Conservation (phyloP, 352 stramenopile species). For the Globisporangium megalacanthum region DNA sequence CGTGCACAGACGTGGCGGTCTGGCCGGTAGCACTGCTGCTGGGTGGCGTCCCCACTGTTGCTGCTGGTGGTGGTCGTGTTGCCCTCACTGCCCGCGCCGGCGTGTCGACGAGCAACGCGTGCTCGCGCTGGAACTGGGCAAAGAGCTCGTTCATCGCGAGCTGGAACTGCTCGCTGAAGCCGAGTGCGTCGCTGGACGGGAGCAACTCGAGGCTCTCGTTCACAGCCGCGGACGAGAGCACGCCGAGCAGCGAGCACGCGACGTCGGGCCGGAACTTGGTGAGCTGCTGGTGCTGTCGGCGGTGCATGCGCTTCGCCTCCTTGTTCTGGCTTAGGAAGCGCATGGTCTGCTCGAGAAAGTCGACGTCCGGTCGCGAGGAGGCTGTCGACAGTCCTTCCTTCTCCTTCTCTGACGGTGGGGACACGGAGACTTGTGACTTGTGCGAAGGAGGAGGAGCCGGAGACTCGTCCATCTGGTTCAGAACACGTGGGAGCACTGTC, state of each 20-base stretch:
- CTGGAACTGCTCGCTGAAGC: slow-evolving; percentile 58
- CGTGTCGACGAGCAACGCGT: slow-evolving; percentile 29
- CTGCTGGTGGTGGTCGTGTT: neutral
- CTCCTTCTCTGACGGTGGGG: no score
- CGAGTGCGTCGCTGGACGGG: slow-evolving; percentile 45
- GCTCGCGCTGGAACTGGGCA: slow-evolving; percentile 68
- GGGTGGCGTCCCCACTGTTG: neutral
- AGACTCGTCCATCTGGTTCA: slow-evolving; percentile 27
- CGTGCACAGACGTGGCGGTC: slow-evolving; percentile 15
- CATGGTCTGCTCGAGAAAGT: slow-evolving; percentile 47
- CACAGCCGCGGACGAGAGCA: slow-evolving; percentile 53
- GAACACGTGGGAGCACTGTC: slow-evolving; percentile 55
- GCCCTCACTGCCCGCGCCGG: neutral
- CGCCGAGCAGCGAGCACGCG: slow-evolving; percentile 64
- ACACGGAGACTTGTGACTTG: no score
- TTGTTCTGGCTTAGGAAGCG: slow-evolving; percentile 78
- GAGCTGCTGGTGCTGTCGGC: slow-evolving; percentile 61
- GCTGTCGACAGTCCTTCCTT: neutral
- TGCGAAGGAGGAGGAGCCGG: no score
- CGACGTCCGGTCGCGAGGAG: slow-evolving; percentile 14
- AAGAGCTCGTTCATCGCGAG: slow-evolving; percentile 59
- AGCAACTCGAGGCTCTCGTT: slow-evolving; percentile 78
- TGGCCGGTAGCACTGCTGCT: neutral
- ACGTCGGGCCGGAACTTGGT: slow-evolving; percentile 55
- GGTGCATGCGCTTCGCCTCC: slow-evolving; percentile 78